Conservation (phyloP, 371 early-diverging fungal species). For the Capillidium heterosporum region DNA sequence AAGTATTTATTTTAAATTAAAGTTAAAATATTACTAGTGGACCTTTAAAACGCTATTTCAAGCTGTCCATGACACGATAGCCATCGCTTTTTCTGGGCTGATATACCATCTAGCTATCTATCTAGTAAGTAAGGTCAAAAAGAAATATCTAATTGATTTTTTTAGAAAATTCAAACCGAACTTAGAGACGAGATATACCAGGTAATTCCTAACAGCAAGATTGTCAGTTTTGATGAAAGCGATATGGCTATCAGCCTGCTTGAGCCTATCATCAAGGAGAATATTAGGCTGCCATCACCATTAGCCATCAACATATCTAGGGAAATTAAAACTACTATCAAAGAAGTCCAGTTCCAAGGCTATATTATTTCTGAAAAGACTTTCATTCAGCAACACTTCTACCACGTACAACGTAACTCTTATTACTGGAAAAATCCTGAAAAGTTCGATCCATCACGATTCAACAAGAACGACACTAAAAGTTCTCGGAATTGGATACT, state of each 20-base stretch:
- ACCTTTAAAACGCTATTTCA: conserved; percentile 3
- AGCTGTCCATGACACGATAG: conserved; percentile 5
- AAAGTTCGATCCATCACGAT: conserved; percentile 17
- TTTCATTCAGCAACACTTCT: conserved; percentile 7
- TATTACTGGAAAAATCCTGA: conserved; percentile 15
- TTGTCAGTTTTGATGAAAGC: neutral
- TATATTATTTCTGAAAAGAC: conserved; percentile 10
- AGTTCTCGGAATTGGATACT: neutral
- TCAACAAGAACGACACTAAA: conserved; percentile 3
- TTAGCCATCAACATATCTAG: conserved; percentile 1
- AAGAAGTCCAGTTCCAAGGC: neutral
- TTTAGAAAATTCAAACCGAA: neutral
- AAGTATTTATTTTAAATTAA: neutral
- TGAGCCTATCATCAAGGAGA: conserved; percentile 12
- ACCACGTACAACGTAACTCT: conserved; percentile 11
- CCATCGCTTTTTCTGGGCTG: neutral
- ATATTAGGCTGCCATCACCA: conserved; percentile 7
- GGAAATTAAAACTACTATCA: neutral
- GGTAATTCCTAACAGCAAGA: neutral
- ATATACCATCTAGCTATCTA: conserved; percentile 2
- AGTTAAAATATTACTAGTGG: neutral
- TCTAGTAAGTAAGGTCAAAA: neutral
- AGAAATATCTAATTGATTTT: too few species aligned
- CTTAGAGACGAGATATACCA: neutral
- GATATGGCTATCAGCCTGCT: neutral